Base-by-base conservation (phyloP, 2,329 filamentous ascomycete species). In the Raffaelea deltoideospora region DNA sequence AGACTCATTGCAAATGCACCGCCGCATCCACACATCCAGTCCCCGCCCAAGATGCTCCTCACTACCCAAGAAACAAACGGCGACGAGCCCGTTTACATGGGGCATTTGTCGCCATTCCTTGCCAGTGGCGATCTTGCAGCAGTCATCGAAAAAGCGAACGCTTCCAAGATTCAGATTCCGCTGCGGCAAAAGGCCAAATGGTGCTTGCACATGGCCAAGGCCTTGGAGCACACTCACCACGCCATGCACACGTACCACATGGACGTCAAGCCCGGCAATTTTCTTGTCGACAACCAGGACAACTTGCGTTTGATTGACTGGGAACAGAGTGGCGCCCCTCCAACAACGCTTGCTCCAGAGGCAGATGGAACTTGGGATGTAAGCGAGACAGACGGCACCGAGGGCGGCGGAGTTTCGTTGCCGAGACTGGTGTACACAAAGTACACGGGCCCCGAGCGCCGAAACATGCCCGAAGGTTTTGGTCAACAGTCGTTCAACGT, bases 261-360 rank as follows among this genome's bases (percentile, higher is more conserved):
- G 46, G 50, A 53, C 33, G 44, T 53, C 33, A 53, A 52, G 38
- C 50, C 50, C 2, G 45, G 44, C 18, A 53, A 54, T 35, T 45
- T 43, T 14, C 17, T 43, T 8, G 30, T 34, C 3, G 33, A 39
- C 21, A 28, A 32, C 20, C 9, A 35, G 17, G 33, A 35, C 3
- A 38, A 41, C 19, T 30, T 43, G 15, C 21, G 32, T 15, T 35
- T 43, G 17, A 23, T 28, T 30, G 42, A 41, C 33, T 43, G 37
- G 42, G 39, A 43, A 27, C 42, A 43, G 22, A 26, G n/a, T 24
- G 42, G 34, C 30, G 42, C 39, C 7, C 32, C 42, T 5, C 20
- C 35, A 19, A 35, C 39, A 6, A 43, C 41, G 13, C 37, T 43
- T 14, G 46, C 45, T 11, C 44, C 45, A 3, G 43, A 48, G 39